Conservation (phyloP, 345 rosid genomes). For the Camelina laxa region DNA sequence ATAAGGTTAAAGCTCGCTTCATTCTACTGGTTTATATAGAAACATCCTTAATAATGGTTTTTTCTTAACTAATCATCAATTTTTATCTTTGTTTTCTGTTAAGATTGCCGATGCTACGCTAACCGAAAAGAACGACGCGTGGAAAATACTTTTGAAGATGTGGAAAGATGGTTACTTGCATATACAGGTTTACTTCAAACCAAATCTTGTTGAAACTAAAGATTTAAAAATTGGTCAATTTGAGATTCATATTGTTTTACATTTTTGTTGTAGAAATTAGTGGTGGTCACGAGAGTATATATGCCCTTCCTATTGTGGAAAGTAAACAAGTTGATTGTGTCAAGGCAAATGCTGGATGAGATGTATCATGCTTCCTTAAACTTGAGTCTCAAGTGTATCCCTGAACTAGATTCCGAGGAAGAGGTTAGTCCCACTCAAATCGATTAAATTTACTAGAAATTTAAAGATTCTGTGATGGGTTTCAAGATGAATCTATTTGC, state of each 20-base stretch:
- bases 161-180: slow-evolving; percentile 84
- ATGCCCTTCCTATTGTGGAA: slow-evolving; percentile 69
- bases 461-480: too few relatives aligned
- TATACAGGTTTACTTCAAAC: slow-evolving; percentile 67
- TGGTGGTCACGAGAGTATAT: too few relatives aligned
- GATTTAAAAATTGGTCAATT: too few relatives aligned
- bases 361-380: slow-evolving; percentile 85
- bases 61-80: neutral
- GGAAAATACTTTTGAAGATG: slow-evolving; percentile 63
- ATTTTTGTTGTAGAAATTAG: too few relatives aligned
- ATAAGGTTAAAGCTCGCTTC: slow-evolving; percentile 57
- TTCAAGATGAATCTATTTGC: too few relatives aligned
- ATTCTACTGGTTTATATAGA: neutral
- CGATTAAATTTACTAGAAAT: too few relatives aligned
- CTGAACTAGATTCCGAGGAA: slow-evolving; percentile 62
- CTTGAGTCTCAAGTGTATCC: slow-evolving; percentile 61
- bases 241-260: too few relatives aligned
- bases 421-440: slow-evolving; percentile 54
- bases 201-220: neutral
- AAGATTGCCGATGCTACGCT: slow-evolving; percentile 70
- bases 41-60: too few relatives aligned
- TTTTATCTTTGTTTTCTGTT: slow-evolving; percentile 11
- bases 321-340: slow-evolving; percentile 55
- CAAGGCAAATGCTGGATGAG: slow-evolving; percentile 62
- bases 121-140: slow-evolving; percentile 67